Conservation (phyloP, 108 stramenopile genomes). For the Cyclotella atomus region DNA sequence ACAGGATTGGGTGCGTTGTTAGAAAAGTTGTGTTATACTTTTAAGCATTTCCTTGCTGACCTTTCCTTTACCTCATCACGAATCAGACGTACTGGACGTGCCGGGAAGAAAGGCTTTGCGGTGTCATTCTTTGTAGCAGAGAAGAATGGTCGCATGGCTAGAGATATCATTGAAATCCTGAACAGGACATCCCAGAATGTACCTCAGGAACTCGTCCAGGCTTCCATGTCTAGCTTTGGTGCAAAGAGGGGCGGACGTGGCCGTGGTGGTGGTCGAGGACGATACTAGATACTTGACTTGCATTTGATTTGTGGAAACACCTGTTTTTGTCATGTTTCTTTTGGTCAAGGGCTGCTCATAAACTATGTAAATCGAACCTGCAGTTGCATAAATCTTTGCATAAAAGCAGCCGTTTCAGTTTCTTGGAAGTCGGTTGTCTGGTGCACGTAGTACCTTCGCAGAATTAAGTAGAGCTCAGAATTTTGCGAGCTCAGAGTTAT, state of each 20-base stretch:
- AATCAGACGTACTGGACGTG: conserved; percentile 99
- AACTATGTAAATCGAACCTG: no score
- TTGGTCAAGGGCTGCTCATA: no score
- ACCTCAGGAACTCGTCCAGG: conserved; percentile 61
- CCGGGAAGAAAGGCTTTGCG: conserved; percentile 94
- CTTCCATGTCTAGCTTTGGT: conserved; percentile 45
- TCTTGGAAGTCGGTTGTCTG: no score
- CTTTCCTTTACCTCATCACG: conserved; percentile 88
- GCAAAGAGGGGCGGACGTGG: conserved; percentile 67
- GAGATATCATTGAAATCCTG: conserved; percentile 84
- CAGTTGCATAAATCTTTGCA: no score
- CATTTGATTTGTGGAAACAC: no score
- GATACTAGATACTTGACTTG: conserved; percentile 20
- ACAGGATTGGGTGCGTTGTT: conserved; percentile 13
- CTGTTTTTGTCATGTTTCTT: no score
- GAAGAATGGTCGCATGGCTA: conserved; percentile 91
- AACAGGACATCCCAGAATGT: conserved; percentile 75
- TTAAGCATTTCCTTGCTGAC: conserved; percentile 44
- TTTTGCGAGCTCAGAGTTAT: no score
- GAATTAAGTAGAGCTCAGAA: no score
- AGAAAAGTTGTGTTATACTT: background rate
- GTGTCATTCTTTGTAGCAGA: conserved; percentile 94
- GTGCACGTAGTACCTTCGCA: no score
- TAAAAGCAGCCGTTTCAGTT: no score
- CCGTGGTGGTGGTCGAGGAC: conserved; percentile 53